phyloP scores from a whole-genome alignment of 1,139 yeast genomes.

The Geotrichum aggregatum region DNA sequence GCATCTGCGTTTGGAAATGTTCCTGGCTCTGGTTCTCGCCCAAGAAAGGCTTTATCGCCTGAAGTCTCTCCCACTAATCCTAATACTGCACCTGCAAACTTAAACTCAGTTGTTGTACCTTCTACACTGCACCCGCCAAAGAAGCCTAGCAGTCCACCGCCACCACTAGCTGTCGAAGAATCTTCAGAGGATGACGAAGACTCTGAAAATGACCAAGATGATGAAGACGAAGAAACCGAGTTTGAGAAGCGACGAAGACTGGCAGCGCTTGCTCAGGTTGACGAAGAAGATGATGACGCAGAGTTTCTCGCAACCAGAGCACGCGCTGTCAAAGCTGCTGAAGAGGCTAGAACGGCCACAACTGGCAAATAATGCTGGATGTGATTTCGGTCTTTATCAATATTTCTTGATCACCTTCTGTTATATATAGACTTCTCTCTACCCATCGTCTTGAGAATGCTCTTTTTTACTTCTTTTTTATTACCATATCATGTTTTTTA shows the following conservation, averaged over 20 bases:
- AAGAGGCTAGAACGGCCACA: background rate
- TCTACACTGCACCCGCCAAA: background rate
- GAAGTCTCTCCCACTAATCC: conserved; percentile 1
- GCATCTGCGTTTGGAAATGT: background rate
- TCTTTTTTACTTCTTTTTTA: too few relatives aligned
- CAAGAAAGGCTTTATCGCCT: background rate
- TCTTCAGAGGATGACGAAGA: background rate
- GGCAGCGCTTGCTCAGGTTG: background rate
- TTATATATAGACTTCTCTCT: too few relatives aligned
- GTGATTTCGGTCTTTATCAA: too few relatives aligned
- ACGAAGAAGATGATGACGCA: conserved; percentile 2
- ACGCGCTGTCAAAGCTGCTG: conserved; percentile 1
- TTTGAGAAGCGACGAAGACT: conserved; percentile 1
- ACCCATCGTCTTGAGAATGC: too few relatives aligned
- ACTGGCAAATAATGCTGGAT: background rate
- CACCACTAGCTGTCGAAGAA: background rate
- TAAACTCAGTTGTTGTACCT: too few relatives aligned
- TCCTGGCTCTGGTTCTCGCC: background rate
- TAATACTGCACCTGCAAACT: background rate
- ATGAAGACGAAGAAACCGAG: conserved; percentile 5
- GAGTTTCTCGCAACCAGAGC: background rate
- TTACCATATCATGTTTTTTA: too few relatives aligned
- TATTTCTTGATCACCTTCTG: too few relatives aligned
- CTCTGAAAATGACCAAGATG: background rate
- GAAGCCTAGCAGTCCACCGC: background rate